Evolutionary conservation across 108 stramenopile species (phyloP).

Genomic region (Chaetoceros tenuissimus): DNA sequence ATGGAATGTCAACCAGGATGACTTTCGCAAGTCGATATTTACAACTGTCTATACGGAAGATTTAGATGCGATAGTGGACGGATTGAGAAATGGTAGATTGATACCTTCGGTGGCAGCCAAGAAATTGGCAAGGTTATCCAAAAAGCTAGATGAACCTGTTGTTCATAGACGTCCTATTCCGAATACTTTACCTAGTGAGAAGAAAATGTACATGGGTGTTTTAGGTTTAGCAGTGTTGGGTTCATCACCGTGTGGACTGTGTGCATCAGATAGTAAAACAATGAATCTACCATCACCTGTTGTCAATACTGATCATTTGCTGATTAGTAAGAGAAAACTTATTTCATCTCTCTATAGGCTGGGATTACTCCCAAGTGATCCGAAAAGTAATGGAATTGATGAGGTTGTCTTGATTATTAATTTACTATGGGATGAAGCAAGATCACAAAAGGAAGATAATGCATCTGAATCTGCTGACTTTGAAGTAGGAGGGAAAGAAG

Average conservation of each 20-base stretch:
- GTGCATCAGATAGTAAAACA: slow-evolving; percentile 47
- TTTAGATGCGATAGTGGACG: slow-evolving; percentile 46
- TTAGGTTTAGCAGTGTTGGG: slow-evolving; percentile 54
- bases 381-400: slow-evolving; percentile 7
- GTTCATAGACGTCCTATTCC: slow-evolving; percentile 76
- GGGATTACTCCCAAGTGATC: slow-evolving; percentile 15
- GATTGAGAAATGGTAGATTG: slow-evolving; percentile 38
- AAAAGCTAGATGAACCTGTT: slow-evolving; percentile 30
- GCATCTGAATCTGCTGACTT: not conserved
- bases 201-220: slow-evolving; percentile 56
- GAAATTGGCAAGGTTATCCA: slow-evolving; percentile 28
- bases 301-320: slow-evolving; percentile 40
- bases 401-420: slow-evolving; percentile 25
- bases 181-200: slow-evolving; percentile 61
- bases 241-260: slow-evolving; percentile 54
- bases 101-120: slow-evolving; percentile 33
- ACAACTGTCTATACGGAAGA: slow-evolving; percentile 64
- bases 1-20: slow-evolving; percentile 35
- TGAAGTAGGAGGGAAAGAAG: slow-evolving; percentile 31
- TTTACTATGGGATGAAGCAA: slow-evolving; percentile 39
- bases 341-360: slow-evolving; percentile 33
- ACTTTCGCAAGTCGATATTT: slow-evolving; percentile 38
- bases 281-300: slow-evolving; percentile 62
- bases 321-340: slow-evolving; percentile 62
- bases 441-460: not conserved